Conservation (phyloP, 2,329 filamentous ascomycete genomes). For the Tolypocladium tundrense region DNA sequence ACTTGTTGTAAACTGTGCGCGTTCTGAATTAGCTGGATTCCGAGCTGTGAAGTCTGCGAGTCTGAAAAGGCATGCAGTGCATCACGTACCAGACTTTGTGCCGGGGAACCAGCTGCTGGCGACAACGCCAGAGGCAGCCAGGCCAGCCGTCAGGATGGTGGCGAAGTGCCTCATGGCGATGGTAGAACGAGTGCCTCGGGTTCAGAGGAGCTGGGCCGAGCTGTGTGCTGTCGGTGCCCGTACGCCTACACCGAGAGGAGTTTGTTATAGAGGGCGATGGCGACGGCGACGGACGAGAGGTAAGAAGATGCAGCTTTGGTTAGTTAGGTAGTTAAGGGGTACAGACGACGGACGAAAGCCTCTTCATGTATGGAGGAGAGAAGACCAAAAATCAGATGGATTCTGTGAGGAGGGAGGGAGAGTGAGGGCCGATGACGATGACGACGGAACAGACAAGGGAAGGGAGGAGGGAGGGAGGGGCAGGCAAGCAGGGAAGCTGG, state of each 20-base stretch:
- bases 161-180: conserved; percentile 66
- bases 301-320: background rate
- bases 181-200: background rate
- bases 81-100: conserved; percentile 62
- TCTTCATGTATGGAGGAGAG: background rate
- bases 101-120: conserved; percentile 72
- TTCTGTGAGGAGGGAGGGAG: background rate
- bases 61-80: background rate
- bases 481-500: background rate
- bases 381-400: background rate
- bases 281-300: background rate
- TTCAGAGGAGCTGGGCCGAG: background rate
- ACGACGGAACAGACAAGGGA: background rate
- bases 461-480: background rate
- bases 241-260: background rate
- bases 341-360: background rate
- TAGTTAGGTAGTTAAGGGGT: background rate
- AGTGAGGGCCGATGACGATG: background rate
- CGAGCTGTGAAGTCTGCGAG: background rate
- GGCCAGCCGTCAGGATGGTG: conserved; percentile 57
- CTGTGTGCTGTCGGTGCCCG: background rate
- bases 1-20: conserved; percentile 82
- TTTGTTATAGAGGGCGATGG: background rate
- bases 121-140: conserved; percentile 59
- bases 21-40: background rate